A percentile compares a stretch with the other conserved stretches of the same genome.
Evolutionary conservation across 768 basidiomycete genomes (phyloP).

Genomic region (Lactifluus volemus): DNA sequence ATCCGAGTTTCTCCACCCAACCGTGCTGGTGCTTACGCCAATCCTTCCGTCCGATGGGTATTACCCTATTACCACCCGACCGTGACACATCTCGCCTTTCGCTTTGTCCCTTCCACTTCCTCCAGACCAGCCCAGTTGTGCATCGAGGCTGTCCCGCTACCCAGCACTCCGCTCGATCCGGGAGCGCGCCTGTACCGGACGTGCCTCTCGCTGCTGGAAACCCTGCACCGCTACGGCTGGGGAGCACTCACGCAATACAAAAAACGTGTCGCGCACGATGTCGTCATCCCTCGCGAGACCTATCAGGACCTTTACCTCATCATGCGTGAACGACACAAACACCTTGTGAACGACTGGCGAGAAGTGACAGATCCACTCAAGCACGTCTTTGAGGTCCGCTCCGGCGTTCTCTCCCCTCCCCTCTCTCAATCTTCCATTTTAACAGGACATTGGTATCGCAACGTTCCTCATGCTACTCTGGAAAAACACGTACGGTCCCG

Average conservation of each 20-base stretch:
- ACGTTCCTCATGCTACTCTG: constrained; percentile 89
- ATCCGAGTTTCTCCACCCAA: constrained; percentile 19
- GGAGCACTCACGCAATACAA: constrained; percentile 74
- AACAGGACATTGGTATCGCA: constrained; percentile 88
- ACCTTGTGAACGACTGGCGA: constrained; percentile 64
- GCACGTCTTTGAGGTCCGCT: constrained; percentile 77
- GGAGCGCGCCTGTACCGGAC: constrained; percentile 73
- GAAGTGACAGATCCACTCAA: constrained; percentile 82
- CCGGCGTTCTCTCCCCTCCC: not conserved
- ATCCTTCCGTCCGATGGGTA: constrained; percentile 34
- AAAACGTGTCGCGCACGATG: constrained; percentile 82
- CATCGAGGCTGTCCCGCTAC: constrained; percentile 50
- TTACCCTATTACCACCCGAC: constrained; percentile 90
- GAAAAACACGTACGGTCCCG: constrained; percentile 54
- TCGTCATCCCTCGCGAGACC: constrained; percentile 57
- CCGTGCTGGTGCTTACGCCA: constrained; percentile 50
- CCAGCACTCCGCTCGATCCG: constrained; percentile 36
- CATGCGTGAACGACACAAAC: constrained; percentile 79
- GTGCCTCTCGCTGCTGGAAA: constrained; percentile 69
- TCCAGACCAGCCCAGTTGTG: constrained; percentile 31
- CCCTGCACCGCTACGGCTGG: constrained; percentile 83
- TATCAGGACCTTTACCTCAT: constrained; percentile 90
- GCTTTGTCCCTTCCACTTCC: constrained; percentile 39
- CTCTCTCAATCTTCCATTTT: not conserved
- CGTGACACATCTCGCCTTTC: constrained; percentile 73